These are phyloP conservation scores for Aspergillaceae sp. DNA, from an alignment of 2,329 filamentous ascomycete genomes.

Conservation along the genomic window DNA sequence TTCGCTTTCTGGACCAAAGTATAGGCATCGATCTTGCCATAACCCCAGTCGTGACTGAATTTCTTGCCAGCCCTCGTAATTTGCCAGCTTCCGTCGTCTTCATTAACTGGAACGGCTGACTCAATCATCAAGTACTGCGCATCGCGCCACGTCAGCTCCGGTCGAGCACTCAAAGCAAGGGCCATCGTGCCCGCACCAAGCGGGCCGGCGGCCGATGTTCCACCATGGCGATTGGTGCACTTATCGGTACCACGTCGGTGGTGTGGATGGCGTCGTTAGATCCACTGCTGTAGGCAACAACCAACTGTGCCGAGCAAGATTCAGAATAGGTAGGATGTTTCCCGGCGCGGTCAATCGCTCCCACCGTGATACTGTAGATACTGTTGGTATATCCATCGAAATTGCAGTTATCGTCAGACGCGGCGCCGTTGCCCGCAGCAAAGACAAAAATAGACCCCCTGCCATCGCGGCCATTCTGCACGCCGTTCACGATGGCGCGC, in stretches of 20 bases:
- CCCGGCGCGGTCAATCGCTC: constrained; percentile 79
- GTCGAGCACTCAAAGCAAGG: constrained; percentile 72
- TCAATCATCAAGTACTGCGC: constrained; percentile 84
- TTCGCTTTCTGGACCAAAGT: constrained; percentile 77
- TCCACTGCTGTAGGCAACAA: constrained; percentile 94
- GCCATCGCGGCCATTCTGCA: constrained; percentile 77
- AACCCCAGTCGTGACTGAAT: constrained; percentile 91
- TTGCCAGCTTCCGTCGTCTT: constrained; percentile 69
- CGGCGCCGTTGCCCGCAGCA: constrained; percentile 87
- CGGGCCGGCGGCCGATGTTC: constrained; percentile 90
- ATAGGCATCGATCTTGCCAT: constrained; percentile 88
- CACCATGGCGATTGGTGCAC: constrained; percentile 78
- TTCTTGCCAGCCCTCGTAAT: constrained; percentile 70
- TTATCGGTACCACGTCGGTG: constrained; percentile 80
- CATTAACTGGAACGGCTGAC: constrained; percentile 72
- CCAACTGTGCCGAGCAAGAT: constrained; percentile 86
- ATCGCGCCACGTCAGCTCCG: constrained; percentile 87
- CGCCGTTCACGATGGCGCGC: constrained; percentile 81
- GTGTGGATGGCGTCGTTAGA: constrained; percentile 86
- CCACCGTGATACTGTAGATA: constrained; percentile 96
- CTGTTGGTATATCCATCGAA: constrained; percentile 99
- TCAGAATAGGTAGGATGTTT: constrained; percentile 95
- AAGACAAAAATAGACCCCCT: constrained; percentile 93
- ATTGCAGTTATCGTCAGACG: constrained; percentile 88
- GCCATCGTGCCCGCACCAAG: constrained; percentile 88